These are phyloP conservation scores for Pseudozyma tsukubaensis DNA, from an alignment of 1,284 basidiomycete genomes.

Conservation along the genomic window DNA sequence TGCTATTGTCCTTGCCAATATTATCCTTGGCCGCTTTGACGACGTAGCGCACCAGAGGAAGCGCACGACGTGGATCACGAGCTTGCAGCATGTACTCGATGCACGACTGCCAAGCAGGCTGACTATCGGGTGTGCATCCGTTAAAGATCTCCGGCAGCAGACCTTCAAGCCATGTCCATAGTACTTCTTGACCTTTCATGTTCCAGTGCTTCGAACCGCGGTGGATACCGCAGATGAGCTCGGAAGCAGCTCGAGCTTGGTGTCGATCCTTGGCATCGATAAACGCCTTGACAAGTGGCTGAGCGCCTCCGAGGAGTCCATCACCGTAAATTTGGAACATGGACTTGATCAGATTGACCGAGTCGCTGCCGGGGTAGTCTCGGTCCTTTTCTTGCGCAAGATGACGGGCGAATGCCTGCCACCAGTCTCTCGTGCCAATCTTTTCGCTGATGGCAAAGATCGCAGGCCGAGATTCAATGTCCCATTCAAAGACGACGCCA, in stretches of 20 bases:
- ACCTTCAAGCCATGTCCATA: slow-evolving; percentile 86
- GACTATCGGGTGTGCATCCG: slow-evolving; percentile 71
- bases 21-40: slow-evolving; percentile 44
- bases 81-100: slow-evolving; percentile 75
- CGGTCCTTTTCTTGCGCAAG: slow-evolving; percentile 64
- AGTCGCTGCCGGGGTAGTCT: slow-evolving; percentile 65
- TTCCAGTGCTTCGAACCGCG: slow-evolving; percentile 92
- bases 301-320: slow-evolving; percentile 73
- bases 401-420: slow-evolving; percentile 70
- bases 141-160: slow-evolving; percentile 79
- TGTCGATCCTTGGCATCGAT: slow-evolving; percentile 80
- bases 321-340: slow-evolving; percentile 74
- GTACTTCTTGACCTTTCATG: slow-evolving; percentile 72
- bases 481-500: slow-evolving; percentile 76
- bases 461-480: slow-evolving; percentile 75
- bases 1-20: slow-evolving; percentile 50
- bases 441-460: slow-evolving; percentile 75
- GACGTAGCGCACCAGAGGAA: slow-evolving; percentile 78
- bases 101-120: slow-evolving; percentile 70
- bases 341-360: slow-evolving; percentile 71
- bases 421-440: slow-evolving; percentile 75
- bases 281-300: slow-evolving; percentile 76
- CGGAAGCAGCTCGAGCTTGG: slow-evolving; percentile 89
- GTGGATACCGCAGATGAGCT: slow-evolving; percentile 80
- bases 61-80: slow-evolving; percentile 86